Evolutionary conservation across 495 filamentous ascomycete species (phyloP), one percentile per base, ranked within the genome.

Genomic region (Lichenothelia convexa): DNA sequence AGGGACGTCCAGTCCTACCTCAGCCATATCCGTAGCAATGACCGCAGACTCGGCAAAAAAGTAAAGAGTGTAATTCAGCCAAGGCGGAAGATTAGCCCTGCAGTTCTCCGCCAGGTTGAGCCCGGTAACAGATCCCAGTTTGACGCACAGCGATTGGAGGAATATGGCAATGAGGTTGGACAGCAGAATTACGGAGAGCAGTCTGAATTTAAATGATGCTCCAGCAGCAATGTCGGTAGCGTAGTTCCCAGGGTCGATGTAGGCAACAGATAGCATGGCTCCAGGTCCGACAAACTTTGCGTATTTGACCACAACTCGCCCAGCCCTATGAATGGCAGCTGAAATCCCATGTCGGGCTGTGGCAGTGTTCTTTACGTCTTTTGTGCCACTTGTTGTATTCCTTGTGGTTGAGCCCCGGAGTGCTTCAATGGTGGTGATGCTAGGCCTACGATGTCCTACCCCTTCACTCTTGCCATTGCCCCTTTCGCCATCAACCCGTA

Each of bases 21-120:
- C 85, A 30, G 85, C 84, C 51, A 93, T 86, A 56, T 91, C 82
- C 2, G 82, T 91, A 2, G 82, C 82, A 42, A 91, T 73, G 48
- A 91, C 87, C 34, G 82, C 81, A 11, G 64, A 68, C 53, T 91
- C 82, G 5, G 78, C 71, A 41, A 91, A 62, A 27, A 75, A 50
- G 49, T 87, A 91, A 12, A 87, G 64, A 30, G 68, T 56, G 39
- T 75, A 69, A 39, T 80, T 81, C 26, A 89, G 46, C 81, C 81
- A 87, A 45, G 57, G 63, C 1, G 82, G 82, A 8, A 84, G 64
- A 48, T 85, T 77, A 30, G 65, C 75, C 36, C 71, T 70, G 49
- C 78, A 85, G 39, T 79, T 78, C 55, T 85, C 70, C 2, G 82
- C 78, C 30, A 91, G 61, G 48, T 87, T 81, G 41, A 84, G 56